Conservation (phyloP, 2,329 filamentous ascomycete species). For the Fusarium euwallaceae region DNA sequence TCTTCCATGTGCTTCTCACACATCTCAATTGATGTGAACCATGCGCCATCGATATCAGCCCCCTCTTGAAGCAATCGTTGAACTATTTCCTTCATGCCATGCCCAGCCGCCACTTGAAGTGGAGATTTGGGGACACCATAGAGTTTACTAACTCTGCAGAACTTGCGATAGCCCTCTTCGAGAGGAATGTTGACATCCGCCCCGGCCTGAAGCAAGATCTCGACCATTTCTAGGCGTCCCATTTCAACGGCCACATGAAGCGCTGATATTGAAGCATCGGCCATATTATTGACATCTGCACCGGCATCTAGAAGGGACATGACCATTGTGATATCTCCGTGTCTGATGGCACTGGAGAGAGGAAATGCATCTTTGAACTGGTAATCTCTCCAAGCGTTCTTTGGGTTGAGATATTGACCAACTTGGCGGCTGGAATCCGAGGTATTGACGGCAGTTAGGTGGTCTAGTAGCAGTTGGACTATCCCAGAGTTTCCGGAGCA, state of each 20-base stretch:
- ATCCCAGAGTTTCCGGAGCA: background rate
- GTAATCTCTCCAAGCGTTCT: background rate
- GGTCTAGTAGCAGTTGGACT: background rate
- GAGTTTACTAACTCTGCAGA: fast-evolving
- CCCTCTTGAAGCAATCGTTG: background rate
- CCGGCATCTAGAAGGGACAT: background rate
- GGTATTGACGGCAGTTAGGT: background rate
- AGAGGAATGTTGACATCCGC: background rate
- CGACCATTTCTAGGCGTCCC: background rate
- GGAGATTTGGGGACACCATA: background rate
- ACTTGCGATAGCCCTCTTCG: background rate
- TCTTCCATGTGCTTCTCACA: background rate
- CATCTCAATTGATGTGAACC: background rate
- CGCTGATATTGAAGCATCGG: background rate
- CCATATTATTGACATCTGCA: background rate
- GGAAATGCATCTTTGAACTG: background rate
- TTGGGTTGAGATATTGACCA: background rate
- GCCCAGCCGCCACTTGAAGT: background rate
- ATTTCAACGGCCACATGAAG: background rate
- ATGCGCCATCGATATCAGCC: background rate
- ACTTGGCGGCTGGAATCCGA: background rate
- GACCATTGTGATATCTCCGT: background rate
- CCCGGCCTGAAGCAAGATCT: background rate
- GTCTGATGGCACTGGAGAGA: background rate
- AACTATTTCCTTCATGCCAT: background rate